phyloP scores from a whole-genome alignment of 805 yeast species.

The Kazachstania martiniae region DNA sequence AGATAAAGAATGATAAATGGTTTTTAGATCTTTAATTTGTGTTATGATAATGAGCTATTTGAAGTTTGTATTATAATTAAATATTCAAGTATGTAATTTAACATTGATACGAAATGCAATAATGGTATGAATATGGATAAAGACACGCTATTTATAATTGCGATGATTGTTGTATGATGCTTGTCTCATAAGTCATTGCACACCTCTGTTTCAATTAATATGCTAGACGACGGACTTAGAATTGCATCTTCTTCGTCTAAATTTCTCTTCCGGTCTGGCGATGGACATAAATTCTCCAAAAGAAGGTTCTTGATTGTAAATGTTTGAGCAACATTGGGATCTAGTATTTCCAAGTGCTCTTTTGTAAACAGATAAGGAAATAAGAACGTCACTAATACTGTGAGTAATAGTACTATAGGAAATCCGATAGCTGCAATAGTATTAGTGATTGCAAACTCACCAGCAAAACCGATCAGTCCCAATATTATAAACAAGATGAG shows the following conservation, averaged over 20 bases:
- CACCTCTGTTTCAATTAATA: too few species aligned
- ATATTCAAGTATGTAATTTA: background rate
- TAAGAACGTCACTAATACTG: constrained; percentile 51
- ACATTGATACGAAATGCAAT: background rate
- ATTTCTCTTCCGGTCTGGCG: too few species aligned
- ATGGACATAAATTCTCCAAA: constrained; percentile 14
- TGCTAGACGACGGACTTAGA: too few species aligned
- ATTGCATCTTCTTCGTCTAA: background rate
- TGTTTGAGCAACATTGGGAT: constrained; percentile 53
- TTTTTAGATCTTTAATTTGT: constrained; percentile 7
- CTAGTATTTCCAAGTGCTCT: constrained; percentile 52
- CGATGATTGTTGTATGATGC: too few species aligned
- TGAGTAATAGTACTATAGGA: constrained; percentile 66
- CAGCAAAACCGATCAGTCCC: constrained; percentile 58
- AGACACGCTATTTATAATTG: too few species aligned
- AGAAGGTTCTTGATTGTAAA: constrained; percentile 38
- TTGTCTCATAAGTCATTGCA: too few species aligned
- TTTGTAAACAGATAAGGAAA: constrained; percentile 55
- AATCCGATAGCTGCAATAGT: constrained; percentile 91
- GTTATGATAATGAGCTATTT: too few species aligned
- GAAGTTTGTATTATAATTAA: too few species aligned
- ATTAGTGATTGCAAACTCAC: constrained; percentile 76
- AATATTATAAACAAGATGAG: constrained; percentile 45
- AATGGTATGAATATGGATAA: background rate
- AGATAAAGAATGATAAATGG: constrained; percentile 35